Percentiles rank a stretch among this genome's conserved stretches.
phyloP scores from a whole-genome alignment of 2,329 filamentous ascomycete genomes.

The Alternaria consortialis region DNA sequence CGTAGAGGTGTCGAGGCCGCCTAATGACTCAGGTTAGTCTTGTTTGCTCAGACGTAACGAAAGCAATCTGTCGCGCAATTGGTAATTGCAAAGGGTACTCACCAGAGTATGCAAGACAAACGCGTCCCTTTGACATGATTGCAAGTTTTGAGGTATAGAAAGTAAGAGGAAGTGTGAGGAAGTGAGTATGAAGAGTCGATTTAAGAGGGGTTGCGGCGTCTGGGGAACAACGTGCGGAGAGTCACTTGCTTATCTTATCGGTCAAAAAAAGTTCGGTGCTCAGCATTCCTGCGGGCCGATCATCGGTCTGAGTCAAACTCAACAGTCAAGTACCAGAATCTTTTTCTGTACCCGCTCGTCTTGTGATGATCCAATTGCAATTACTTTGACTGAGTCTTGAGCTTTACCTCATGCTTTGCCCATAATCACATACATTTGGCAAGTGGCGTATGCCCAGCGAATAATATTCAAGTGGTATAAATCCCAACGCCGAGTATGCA shows the following conservation, averaged over 20 bases:
- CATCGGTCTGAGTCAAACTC: slow-evolving; percentile 19
- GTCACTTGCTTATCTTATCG: slow-evolving; percentile 28
- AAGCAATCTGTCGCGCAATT: not conserved
- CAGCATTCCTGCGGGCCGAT: slow-evolving; percentile 31
- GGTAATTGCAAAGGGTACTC: slow-evolving; percentile 7
- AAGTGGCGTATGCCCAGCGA: not conserved
- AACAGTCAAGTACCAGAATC: not conserved
- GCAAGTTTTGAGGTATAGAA: slow-evolving; percentile 12
- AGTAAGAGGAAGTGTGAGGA: slow-evolving; percentile 4
- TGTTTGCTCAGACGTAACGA: slow-evolving; percentile 2
- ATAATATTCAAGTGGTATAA: slow-evolving; percentile 18
- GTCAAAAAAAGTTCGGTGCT: slow-evolving; percentile 25
- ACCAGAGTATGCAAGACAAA: slow-evolving; percentile 61
- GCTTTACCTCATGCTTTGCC: too few relatives aligned
- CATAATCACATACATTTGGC: not conserved
- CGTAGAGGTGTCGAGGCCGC: slow-evolving; percentile 68
- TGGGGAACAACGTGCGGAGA: slow-evolving; percentile 24
- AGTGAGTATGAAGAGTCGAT: not conserved
- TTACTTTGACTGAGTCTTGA: too few relatives aligned
- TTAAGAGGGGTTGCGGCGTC: slow-evolving; percentile 24
- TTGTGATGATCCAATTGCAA: too few relatives aligned
- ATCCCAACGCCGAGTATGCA: slow-evolving; percentile 21
- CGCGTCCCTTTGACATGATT: slow-evolving; percentile 54
- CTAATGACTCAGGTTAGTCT: slow-evolving; percentile 43
- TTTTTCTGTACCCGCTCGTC: too few relatives aligned